These are phyloP conservation scores for Aspergillus coremiiformis DNA, from an alignment of 495 filamentous ascomycete species.

Conservation along the genomic window DNA sequence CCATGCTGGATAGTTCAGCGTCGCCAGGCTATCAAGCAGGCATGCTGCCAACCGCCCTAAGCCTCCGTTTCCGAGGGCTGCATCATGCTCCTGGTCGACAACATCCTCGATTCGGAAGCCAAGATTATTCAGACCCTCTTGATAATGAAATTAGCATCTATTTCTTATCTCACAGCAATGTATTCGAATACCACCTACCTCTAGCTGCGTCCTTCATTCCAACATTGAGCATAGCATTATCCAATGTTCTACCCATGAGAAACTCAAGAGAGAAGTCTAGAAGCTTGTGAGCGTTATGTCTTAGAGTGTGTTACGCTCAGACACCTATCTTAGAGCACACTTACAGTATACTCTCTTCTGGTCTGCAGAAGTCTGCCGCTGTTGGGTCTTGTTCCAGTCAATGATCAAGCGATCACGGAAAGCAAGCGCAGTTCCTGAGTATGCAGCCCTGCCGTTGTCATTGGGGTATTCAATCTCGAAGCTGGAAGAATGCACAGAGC, in stretches of 20 bases:
- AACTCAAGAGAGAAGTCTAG: constrained; percentile 88
- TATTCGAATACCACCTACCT: constrained; percentile 37
- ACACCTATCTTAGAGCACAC: constrained; percentile 2
- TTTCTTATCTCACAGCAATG: not conserved
- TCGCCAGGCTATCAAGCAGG: constrained; percentile 92
- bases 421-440: constrained; percentile 81
- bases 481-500: not conserved
- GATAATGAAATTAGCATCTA: not conserved
- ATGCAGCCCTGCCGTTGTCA: constrained; percentile 56
- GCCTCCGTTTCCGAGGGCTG: constrained; percentile 92
- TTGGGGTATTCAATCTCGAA: not conserved
- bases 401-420: constrained; percentile 89
- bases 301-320: not conserved
- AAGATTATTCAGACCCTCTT: constrained; percentile 76
- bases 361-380: constrained; percentile 83
- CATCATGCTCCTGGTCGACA: constrained; percentile 91
- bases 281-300: constrained; percentile 6
- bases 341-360: constrained; percentile 87
- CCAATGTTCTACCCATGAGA: constrained; percentile 88
- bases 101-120: constrained; percentile 97
- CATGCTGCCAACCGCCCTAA: constrained; percentile 92
- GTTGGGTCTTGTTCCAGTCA: constrained; percentile 96
- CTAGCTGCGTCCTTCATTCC: constrained; percentile 78
- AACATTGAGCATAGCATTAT: constrained; percentile 98
- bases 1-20: constrained; percentile 92